phyloP scores from a whole-genome alignment of 371 early-diverging fungal genomes.

The Umbelopsis sp. region DNA sequence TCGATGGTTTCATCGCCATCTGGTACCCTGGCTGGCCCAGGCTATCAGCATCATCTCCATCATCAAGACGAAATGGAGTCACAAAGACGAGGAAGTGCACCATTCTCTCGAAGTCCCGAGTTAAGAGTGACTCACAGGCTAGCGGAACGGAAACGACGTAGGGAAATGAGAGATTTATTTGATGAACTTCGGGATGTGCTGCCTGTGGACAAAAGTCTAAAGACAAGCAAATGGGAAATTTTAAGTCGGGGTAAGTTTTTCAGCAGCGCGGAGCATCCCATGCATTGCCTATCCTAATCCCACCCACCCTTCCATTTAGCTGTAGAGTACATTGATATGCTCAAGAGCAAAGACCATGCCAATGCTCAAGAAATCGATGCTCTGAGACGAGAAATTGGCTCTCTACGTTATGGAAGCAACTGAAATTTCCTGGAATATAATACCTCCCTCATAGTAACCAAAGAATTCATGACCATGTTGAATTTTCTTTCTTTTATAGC shows the following conservation, averaged over 20 bases:
- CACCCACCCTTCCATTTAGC: neutral
- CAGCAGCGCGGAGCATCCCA: no score
- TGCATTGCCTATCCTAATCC: neutral
- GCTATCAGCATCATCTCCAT: neutral
- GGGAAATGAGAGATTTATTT: conserved; percentile 78
- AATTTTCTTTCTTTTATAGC: neutral
- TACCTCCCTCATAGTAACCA: no score
- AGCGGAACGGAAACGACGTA: conserved; percentile 72
- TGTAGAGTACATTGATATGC: conserved; percentile 13
- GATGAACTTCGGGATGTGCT: conserved; percentile 66
- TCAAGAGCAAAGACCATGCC: conserved; percentile 9
- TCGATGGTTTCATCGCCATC: conserved; percentile 8
- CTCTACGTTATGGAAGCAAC: neutral
- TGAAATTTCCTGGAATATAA: neutral
- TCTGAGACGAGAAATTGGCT: conserved; percentile 2
- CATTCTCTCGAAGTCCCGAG: conserved; percentile 59
- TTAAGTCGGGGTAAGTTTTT: conserved; percentile 56
- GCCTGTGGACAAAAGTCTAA: conserved; percentile 64
- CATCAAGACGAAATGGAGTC: neutral
- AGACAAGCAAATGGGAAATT: conserved; percentile 77
- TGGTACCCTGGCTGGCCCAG: conserved; percentile 12
- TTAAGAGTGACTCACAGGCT: conserved; percentile 67
- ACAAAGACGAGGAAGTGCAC: conserved; percentile 22
- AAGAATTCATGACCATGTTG: no score
- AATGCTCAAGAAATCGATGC: conserved; percentile 16